These are phyloP conservation scores for Hypoxylon cercidicola DNA, from an alignment of 495 filamentous ascomycete species.

Conservation along the genomic window DNA sequence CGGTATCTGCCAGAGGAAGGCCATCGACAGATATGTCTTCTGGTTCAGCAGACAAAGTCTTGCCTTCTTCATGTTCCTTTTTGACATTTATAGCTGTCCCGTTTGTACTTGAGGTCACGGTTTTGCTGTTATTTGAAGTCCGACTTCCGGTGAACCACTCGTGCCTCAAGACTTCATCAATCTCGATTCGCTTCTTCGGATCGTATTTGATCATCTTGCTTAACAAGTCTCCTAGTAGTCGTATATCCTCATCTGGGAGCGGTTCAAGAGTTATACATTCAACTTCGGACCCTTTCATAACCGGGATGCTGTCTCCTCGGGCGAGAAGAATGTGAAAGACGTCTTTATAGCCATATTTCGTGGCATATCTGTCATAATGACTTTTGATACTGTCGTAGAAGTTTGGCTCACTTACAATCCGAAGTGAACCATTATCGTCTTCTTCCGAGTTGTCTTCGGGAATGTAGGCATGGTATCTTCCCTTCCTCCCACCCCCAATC, in stretches of 20 bases:
- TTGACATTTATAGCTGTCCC: no score
- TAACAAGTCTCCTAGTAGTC: conserved; percentile 33
- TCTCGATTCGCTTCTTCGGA: conserved; percentile 26
- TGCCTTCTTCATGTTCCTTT: no score
- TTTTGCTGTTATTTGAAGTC: neutral
- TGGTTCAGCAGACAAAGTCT: no score
- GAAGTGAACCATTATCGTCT: neutral
- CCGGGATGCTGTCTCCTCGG: neutral
- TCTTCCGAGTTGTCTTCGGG: neutral
- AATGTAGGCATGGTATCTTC: neutral
- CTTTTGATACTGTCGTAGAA: neutral
- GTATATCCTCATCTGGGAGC: conserved; percentile 22
- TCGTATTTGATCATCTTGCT: conserved; percentile 26
- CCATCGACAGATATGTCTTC: no score
- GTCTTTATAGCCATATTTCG: neutral
- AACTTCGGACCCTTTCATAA: neutral
- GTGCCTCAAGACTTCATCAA: conserved; percentile 16
- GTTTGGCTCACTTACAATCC: neutral
- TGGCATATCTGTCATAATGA: neutral
- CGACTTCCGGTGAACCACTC: conserved; percentile 18
- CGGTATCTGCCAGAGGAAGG: no score
- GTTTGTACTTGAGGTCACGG: no score
- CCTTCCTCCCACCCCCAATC: neutral
- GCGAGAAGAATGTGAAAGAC: neutral
- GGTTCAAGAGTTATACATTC: neutral